A percentile compares a stretch with the other conserved stretches of the same genome.
These are phyloP conservation scores for Trichoderma parareesei DNA, from an alignment of 495 filamentous ascomycete genomes.

Conservation along the genomic window DNA sequence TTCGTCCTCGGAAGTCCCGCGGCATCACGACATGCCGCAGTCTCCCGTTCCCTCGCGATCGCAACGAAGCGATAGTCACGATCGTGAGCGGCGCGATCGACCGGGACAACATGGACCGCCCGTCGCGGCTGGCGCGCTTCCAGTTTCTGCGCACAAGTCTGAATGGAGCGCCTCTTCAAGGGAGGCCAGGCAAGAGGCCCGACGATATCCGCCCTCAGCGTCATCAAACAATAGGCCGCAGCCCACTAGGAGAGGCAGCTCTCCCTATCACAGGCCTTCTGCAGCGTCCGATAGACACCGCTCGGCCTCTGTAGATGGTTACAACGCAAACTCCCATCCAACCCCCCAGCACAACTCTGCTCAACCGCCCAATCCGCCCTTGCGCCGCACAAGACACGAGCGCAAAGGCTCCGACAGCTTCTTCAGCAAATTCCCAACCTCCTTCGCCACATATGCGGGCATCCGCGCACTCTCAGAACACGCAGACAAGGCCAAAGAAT, in stretches of 20 bases:
- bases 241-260: not conserved
- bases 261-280: conserved; percentile 1
- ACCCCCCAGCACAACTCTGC: not conserved
- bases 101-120: not conserved
- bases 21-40: not conserved
- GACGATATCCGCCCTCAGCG: conserved; percentile 3
- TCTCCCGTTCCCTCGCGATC: not conserved
- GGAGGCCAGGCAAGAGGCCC: conserved; percentile 3
- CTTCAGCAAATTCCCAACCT: not conserved
- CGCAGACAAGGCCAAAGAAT: conserved; percentile 12
- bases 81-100: not conserved
- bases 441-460: conserved; percentile 7
- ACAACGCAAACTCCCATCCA: not conserved
- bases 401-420: conserved; percentile 6
- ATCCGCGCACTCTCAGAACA: conserved; percentile 3
- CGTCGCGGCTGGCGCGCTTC: not conserved
- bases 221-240: not conserved
- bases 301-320: not conserved
- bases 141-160: not conserved
- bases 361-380: not conserved
- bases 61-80: not conserved
- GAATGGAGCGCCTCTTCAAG: not conserved
- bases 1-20: not conserved
- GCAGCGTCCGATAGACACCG: not conserved
- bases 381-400: not conserved